Conservation (phyloP, 1,139 yeast species). For the Protomyces inouyei region DNA sequence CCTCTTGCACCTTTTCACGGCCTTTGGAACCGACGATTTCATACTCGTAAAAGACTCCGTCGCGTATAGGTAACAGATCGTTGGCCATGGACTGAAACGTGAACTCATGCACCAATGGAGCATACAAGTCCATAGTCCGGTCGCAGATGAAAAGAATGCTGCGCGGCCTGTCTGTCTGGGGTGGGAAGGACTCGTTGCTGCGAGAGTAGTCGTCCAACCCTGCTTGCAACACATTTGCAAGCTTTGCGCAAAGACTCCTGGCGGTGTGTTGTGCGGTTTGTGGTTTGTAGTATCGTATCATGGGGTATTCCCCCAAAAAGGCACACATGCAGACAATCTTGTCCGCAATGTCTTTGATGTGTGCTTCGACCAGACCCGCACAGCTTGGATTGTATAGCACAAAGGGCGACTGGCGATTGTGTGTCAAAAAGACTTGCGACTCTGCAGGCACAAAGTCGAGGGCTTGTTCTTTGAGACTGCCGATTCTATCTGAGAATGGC, state of each 20-base stretch:
- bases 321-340: slow-evolving; percentile 31
- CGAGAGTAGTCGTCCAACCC: slow-evolving; percentile 74
- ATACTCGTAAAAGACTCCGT: slow-evolving; percentile 53
- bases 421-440: slow-evolving; percentile 47
- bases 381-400: slow-evolving; percentile 68
- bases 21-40: slow-evolving; percentile 60
- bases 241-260: slow-evolving; percentile 59
- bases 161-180: slow-evolving; percentile 48
- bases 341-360: slow-evolving; percentile 55
- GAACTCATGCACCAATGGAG: slow-evolving; percentile 86
- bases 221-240: slow-evolving; percentile 68
- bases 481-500: slow-evolving; percentile 35
- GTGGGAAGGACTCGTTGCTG: slow-evolving; percentile 59
- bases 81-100: slow-evolving; percentile 92
- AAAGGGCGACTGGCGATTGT: slow-evolving; percentile 54
- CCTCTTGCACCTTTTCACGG: slow-evolving; percentile 47
- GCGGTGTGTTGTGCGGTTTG: slow-evolving; percentile 50
- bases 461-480: slow-evolving; percentile 40
- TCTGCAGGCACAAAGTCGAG: slow-evolving; percentile 50
- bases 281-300: slow-evolving; percentile 65
- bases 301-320: slow-evolving; percentile 74
- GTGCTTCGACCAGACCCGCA: slow-evolving; percentile 54
- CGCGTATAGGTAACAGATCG: slow-evolving; percentile 55
- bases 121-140: slow-evolving; percentile 73
- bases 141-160: slow-evolving; percentile 73